A percentile compares a stretch with the other conserved stretches of the same genome.
phyloP scores from a whole-genome alignment of 805 yeast species.

The Cyberlindnera xishuangbannaensis region DNA sequence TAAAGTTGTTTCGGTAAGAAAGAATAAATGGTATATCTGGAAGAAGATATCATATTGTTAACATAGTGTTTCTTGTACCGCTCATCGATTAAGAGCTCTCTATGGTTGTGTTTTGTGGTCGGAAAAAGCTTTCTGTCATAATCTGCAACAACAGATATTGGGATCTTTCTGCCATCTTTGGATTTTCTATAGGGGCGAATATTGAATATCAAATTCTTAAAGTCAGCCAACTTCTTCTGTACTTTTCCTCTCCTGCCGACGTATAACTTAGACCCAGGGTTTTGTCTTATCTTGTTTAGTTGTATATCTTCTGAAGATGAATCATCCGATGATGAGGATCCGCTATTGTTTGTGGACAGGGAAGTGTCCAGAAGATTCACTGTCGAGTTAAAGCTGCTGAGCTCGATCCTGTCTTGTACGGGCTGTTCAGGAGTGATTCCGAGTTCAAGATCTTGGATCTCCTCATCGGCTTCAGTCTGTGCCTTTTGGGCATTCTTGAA shows the following conservation, averaged over 20 bases:
- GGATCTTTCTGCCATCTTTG: conserved; percentile 69
- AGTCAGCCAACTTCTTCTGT: conserved; percentile 11
- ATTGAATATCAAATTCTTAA: conserved; percentile 40
- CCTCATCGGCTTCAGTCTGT: conserved; percentile 11
- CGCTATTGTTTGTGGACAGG: background rate
- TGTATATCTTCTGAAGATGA: conserved; percentile 21
- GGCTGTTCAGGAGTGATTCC: conserved; percentile 1
- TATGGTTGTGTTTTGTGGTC: conserved; percentile 22
- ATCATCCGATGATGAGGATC: conserved; percentile 7
- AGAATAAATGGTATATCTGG: conserved; percentile 74
- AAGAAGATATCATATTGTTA: conserved; percentile 72
- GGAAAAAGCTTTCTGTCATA: conserved; percentile 27
- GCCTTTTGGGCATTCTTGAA: conserved; percentile 36
- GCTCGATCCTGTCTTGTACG: conserved; percentile 5
- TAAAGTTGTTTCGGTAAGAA: conserved; percentile 84
- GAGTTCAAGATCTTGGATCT: conserved; percentile 10
- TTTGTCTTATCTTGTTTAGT: conserved; percentile 11
- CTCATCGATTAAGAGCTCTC: conserved; percentile 53
- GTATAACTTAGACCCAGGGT: conserved; percentile 10
- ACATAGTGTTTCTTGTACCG: conserved; percentile 56
- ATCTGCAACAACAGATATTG: conserved; percentile 44
- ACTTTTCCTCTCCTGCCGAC: conserved; percentile 23
- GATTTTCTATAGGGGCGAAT: conserved; percentile 45
- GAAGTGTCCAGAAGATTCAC: conserved; percentile 7
- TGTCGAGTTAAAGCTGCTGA: conserved; percentile 7